Percentiles rank a stretch among this genome's conserved stretches.
Evolutionary conservation across 208 protist genomes (phyloP).

Genomic region (Angomonas deanei): DNA sequence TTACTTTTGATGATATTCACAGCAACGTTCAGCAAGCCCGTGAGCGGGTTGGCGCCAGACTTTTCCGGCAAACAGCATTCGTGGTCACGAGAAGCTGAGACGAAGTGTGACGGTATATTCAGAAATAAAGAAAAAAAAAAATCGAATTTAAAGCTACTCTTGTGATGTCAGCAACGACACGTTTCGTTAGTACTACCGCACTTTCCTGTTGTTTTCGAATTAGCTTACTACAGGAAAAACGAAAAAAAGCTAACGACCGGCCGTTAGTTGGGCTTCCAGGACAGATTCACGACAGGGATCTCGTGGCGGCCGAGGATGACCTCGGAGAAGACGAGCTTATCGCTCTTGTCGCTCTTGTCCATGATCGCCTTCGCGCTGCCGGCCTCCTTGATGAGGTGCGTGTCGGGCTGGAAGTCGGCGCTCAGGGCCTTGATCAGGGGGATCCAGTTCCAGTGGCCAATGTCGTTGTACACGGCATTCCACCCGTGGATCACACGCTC

Average conservation of each 20-base stretch:
- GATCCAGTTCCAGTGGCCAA: constrained; percentile 36
- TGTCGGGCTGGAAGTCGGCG: background rate
- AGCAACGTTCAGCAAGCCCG: no score
- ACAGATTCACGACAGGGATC: constrained; percentile 22
- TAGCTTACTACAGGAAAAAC: background rate
- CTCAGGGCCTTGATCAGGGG: constrained; percentile 7
- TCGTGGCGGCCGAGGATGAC: constrained; percentile 33
- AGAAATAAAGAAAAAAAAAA: no score
- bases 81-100: no score
- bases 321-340: constrained; percentile 20
- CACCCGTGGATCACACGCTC: constrained; percentile 43
- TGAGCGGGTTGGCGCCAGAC: no score
- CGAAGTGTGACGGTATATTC: background rate
- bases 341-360: constrained; percentile 9
- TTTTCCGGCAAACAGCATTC: no score
- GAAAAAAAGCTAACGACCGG: background rate
- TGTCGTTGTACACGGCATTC: constrained; percentile 41
- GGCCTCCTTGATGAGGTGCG: background rate
- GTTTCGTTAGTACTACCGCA: no score
- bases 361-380: no score
- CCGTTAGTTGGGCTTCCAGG: no score
- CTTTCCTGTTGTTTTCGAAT: background rate
- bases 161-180: no score
- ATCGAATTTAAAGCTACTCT: no score
- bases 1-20: no score